These are phyloP conservation scores for Neonectria faginata DNA, from an alignment of 2,329 filamentous ascomycete species.

Conservation along the genomic window DNA sequence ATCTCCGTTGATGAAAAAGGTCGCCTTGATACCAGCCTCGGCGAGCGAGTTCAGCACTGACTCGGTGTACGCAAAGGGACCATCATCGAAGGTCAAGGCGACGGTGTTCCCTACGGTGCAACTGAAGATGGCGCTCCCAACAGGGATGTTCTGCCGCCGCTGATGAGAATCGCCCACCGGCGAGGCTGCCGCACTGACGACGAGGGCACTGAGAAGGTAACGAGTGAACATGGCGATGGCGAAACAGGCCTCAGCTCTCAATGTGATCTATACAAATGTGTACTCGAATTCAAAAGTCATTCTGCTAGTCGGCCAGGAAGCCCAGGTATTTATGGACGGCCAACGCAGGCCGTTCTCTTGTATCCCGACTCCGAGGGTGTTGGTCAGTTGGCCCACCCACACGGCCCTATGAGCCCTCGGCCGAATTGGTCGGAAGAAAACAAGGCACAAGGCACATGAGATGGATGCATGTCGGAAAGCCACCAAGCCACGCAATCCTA, in stretches of 20 bases:
- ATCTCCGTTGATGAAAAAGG: conserved; percentile 44
- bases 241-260: background rate
- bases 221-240: conserved; percentile 4
- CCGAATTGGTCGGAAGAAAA: conserved; percentile 2
- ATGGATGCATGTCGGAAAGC: conserved; percentile 8
- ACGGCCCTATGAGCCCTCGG: conserved; percentile 3
- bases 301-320: background rate
- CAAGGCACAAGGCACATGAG: background rate
- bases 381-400: conserved; percentile 3
- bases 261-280: conserved; percentile 8
- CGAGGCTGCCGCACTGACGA: background rate
- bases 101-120: conserved; percentile 44
- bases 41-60: conserved; percentile 49
- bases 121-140: conserved; percentile 35
- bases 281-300: background rate
- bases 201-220: background rate
- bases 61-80: conserved; percentile 52
- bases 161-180: background rate
- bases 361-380: background rate
- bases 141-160: conserved; percentile 16
- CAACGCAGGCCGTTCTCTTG: background rate
- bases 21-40: conserved; percentile 43
- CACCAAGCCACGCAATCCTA: conserved; percentile 16
- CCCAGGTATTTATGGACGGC: conserved; percentile 14
- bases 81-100: conserved; percentile 56